Evolutionary conservation across 2,329 filamentous ascomycete species (phyloP).

Genomic region (Penicillium sp.): DNA sequence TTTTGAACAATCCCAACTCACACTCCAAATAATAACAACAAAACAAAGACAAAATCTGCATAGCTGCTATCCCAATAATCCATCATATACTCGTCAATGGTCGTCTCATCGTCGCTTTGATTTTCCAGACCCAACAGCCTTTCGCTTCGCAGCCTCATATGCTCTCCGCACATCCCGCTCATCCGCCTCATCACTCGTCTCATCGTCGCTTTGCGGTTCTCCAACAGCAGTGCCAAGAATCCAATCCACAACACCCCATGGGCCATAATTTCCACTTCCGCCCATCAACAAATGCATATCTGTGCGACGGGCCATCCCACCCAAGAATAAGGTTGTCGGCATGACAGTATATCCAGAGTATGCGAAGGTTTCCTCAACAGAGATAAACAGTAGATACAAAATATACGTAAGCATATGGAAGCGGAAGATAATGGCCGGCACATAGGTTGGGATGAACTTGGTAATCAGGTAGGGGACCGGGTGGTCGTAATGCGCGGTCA

Average conservation of each 20-base stretch:
- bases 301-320: constrained; percentile 57
- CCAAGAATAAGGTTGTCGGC: constrained; percentile 58
- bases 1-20: background rate
- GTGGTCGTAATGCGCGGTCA: constrained; percentile 62
- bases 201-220: constrained; percentile 50
- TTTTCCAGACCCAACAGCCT: constrained; percentile 20
- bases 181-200: constrained; percentile 43
- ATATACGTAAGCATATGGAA: constrained; percentile 63
- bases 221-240: constrained; percentile 43
- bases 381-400: constrained; percentile 54
- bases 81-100: background rate
- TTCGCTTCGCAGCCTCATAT: constrained; percentile 34
- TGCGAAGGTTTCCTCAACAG: constrained; percentile 61
- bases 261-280: constrained; percentile 48
- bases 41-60: background rate
- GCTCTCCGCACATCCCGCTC: constrained; percentile 32
- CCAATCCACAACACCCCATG: constrained; percentile 50
- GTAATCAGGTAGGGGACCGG: constrained; percentile 55
- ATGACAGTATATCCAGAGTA: constrained; percentile 61
- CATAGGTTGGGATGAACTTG: constrained; percentile 57
- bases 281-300: constrained; percentile 55
- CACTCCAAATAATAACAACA: background rate
- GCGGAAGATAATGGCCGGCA: constrained; percentile 57
- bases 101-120: constrained; percentile 7
- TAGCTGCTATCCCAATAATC: background rate